Base-by-base conservation (phyloP, 768 basidiomycete species). In the Mycena olivaceomarginata region DNA sequence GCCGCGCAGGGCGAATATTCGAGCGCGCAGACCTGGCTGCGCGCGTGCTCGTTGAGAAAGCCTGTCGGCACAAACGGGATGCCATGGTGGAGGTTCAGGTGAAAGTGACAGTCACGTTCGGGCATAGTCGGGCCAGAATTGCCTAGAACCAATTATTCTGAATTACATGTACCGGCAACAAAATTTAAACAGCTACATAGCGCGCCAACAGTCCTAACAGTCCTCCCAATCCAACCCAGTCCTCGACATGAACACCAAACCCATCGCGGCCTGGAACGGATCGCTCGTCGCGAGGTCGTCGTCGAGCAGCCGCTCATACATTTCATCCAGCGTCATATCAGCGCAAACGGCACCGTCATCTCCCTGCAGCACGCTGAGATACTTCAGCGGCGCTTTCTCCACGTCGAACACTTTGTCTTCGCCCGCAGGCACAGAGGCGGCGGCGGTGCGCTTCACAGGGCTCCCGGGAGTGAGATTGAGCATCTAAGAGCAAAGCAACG, bases 261-360 rank as follows among this genome's bases (percentile, higher is more conserved):
- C 88, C 88, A 91, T 90, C 11, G 90, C 87, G n/a, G 87, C 89
- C 72, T 87, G 85, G 75, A 91, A 90, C 25, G 89, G 87, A 71
- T 88, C 87, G 25, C 81, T 81, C 45, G 71, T 74, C 6, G 81
- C 83, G 53, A 89, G 79, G 13, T 79, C 80, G 45, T 86, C 84
- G 72, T 87, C 84, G 10, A 88, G 79, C 72, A 89, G 78, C 31
- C 82, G 82, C 37, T 83, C 81, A 60, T 85, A 77, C 53, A 88
- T 71, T 39, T 77, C 79, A 22, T 43, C 83, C 82, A 46, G 77
- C 70, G 25, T 80, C 81, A 66, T 79, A 76, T 63, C 56, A 31
- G 31, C 31, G 2, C 56, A 37, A 67, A 53, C 48, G 31, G 11
- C 56, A n/a, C 12, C 37, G 31, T 31, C 45, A 43, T 22, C 13